Evolutionary conservation across 305 asterid species (phyloP).

Genomic region (Rubia occidens): DNA sequence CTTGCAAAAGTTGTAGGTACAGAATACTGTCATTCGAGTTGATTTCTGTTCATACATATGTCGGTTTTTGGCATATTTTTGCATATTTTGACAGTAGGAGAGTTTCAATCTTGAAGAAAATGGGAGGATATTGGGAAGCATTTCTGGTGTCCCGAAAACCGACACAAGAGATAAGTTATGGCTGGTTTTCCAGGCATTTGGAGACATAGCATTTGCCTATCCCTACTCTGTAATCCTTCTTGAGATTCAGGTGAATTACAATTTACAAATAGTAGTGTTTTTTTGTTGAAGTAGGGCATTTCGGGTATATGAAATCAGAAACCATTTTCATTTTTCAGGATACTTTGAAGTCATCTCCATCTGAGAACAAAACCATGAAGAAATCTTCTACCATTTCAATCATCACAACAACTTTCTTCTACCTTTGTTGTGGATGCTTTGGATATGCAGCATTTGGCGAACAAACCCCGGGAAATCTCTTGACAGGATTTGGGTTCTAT

Average conservation of each 20-base stretch:
- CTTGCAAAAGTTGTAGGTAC: slow-evolving; percentile 50
- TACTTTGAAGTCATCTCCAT: slow-evolving; percentile 36
- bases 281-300: not conserved
- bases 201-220: slow-evolving; percentile 65
- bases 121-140: slow-evolving; percentile 42
- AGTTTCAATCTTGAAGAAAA: slow-evolving; percentile 30
- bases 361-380: slow-evolving; percentile 56
- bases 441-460: slow-evolving; percentile 86
- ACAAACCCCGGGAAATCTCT: slow-evolving; percentile 64
- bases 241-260: slow-evolving; percentile 47
- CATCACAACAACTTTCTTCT: slow-evolving; percentile 41
- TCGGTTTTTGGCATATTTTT: too few relatives aligned
- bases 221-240: slow-evolving; percentile 52
- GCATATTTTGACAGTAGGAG: not conserved
- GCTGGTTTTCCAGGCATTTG: slow-evolving; percentile 58
- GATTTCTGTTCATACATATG: not conserved
- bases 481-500: slow-evolving; percentile 73
- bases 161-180: slow-evolving; percentile 39
- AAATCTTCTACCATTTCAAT: slow-evolving; percentile 49
- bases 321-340: slow-evolving; percentile 11
- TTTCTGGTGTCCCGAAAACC: slow-evolving; percentile 38
- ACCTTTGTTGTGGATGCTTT: slow-evolving; percentile 69
- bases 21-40: not conserved
- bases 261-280: too few relatives aligned
- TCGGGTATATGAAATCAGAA: not conserved